phyloP scores from a whole-genome alignment of 129 eudicot species.

The Arctium lappa region DNA sequence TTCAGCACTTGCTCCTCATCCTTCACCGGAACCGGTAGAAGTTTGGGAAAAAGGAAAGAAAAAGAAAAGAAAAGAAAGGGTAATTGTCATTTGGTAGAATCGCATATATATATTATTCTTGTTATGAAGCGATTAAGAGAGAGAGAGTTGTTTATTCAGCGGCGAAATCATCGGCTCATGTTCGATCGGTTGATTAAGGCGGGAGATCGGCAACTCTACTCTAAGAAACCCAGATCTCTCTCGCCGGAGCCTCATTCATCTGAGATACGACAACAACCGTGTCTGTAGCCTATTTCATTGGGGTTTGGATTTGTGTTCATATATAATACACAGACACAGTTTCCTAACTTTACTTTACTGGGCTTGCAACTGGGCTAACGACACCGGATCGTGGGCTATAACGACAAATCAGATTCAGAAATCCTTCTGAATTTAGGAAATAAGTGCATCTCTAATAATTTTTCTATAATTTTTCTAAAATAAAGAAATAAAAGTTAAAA shows the following conservation, averaged over 20 bases:
- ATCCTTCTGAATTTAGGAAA: too few relatives aligned
- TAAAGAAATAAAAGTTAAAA: too few relatives aligned
- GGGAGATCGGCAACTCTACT: conserved; percentile 7
- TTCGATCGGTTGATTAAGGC: conserved; percentile 6
- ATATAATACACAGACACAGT: not conserved
- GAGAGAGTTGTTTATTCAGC: not conserved
- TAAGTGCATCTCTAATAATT: too few relatives aligned
- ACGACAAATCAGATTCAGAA: not conserved
- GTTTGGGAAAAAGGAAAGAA: not conserved
- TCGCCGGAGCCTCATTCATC: conserved; percentile 17
- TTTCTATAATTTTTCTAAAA: too few relatives aligned
- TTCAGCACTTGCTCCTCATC: not conserved
- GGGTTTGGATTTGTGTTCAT: not conserved
- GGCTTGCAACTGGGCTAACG: not conserved
- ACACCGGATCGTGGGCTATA: not conserved
- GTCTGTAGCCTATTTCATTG: not conserved
- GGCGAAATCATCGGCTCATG: conserved; percentile 9
- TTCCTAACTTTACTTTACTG: not conserved
- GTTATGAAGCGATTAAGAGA: not conserved
- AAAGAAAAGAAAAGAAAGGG: not conserved
- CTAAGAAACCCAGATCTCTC: not conserved
- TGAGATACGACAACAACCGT: conserved; percentile 10
- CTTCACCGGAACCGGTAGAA: not conserved
- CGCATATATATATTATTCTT: not conserved
- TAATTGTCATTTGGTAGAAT: not conserved